Evolutionary conservation across 2,329 filamentous ascomycete genomes (phyloP), one percentile per base, ranked within the genome.

Genomic region (Triangularia setosa): DNA sequence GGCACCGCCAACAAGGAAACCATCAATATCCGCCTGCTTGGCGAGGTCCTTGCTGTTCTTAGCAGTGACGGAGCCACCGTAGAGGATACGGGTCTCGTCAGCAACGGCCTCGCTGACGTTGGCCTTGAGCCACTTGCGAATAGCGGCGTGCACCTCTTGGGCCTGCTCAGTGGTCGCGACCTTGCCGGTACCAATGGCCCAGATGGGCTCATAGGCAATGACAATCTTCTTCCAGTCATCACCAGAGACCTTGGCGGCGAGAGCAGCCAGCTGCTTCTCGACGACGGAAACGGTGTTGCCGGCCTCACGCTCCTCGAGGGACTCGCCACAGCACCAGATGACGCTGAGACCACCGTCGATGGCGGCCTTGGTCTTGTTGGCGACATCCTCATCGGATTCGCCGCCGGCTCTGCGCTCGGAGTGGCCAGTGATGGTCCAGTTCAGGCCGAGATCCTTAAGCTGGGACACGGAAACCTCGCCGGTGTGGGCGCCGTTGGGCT

Each of bases 181-280:
- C 84, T 95, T 96, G 79, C 95, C 95, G 71, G 95, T 98, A 72
- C 94, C 94, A 72, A 88, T 90, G 77, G 87, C 93, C 94, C 95
- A 99, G 84, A 99, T 96, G 75, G 95, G 95, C 87, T 99, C 95
- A 81, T 99, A 99, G 75, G 95, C 95, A 74, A 99, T 86, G 77
- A 99, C 95, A 70, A 99, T 87, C 84, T 95, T 95, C 75, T 83
- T 86, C 95, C 95, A 99, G 82, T 97, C 91, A 59, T 54, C 64
- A 27, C 48, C 60, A 61, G 73, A 72, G 75, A 92, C 82, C 83
- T 90, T 84, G 73, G 82, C 79, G 78, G 93, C 89, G 69, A 77
- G 91, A 70, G 93, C 93, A 69, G 87, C 85, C 73, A 99, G 87
- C 84, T 99, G 95, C 70, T 81, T 82, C 72, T 90, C 95, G 74